Base-by-base conservation (phyloP, 306 rosid genomes). In the Dryas octopetala region DNA sequence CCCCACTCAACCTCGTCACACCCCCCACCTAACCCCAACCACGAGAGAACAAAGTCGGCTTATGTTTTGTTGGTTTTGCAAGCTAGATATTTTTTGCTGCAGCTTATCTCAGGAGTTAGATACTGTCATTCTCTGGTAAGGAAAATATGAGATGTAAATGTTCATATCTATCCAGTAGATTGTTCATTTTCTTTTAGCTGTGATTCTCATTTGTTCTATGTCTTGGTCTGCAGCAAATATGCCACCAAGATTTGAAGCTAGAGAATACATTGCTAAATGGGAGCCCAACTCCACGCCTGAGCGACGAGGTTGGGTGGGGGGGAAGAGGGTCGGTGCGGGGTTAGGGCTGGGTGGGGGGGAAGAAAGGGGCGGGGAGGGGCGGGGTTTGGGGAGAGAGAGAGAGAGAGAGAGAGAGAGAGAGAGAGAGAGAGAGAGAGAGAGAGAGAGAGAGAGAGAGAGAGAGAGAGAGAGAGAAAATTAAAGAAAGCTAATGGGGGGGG, bases 21-120 rank as follows among this genome's bases (percentile, higher is more conserved):
- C 23, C 23, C 23, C 23, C 23, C 23, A 23, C 23, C 23, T 0
- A 23, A 23, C 23, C 23, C 23, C 23, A 23, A 23, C 23, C 23
- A 23, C 23, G 23, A 23, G 23, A 23, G 1, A 23, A 62, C 66
- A 14, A 63, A 16, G 12, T 40, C 28, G 16, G 11, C 68, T 63
- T 5, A 9, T 70, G 12, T 40, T 67, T 46, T 65, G 66, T 74
- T 59, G 17, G 50, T 46, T 23, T 87, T 71, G 58, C 91, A 91
- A 95, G 97, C 92, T 63, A 85, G 97, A 51, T 91, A 89, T 82
- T 91, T 91, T 86, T 91, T 91, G 87, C 97, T 89, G 91, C 97
- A 91, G 88, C 97, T 91, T 80, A 91, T 91, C 75, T 91, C 97
- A 3, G 97, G 97, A 72, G 97, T 91, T 77, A 83, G 78, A 87